These are phyloP conservation scores for Ceratobasidium sp. DNA, from an alignment of 1,284 basidiomycete species.

Conservation along the genomic window DNA sequence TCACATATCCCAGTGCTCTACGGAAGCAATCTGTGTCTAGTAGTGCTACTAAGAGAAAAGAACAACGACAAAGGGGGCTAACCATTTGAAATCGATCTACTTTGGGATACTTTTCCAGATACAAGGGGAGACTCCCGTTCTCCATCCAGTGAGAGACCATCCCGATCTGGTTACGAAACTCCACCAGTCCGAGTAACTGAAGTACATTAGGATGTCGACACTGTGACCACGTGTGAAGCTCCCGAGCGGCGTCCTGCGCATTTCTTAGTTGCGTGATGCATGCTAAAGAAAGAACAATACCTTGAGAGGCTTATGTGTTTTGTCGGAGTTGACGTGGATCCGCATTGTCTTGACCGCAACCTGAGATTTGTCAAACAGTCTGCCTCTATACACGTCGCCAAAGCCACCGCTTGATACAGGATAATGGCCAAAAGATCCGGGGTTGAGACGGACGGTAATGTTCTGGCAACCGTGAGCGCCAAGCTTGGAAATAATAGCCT, in stretches of 20 bases:
- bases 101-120: background rate
- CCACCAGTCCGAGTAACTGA: too few relatives aligned
- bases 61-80: too few relatives aligned
- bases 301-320: background rate
- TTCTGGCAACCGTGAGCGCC: background rate
- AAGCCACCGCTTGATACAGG: background rate
- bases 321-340: background rate
- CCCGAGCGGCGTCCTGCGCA: too few relatives aligned
- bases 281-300: background rate
- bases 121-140: background rate
- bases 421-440: background rate
- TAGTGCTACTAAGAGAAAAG: too few relatives aligned
- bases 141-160: background rate
- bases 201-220: too few relatives aligned
- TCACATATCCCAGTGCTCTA: too few relatives aligned
- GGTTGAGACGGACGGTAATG: background rate
- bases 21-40: too few relatives aligned
- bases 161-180: too few relatives aligned
- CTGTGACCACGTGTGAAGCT: too few relatives aligned
- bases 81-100: background rate
- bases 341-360: constrained; percentile 4
- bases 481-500: too few relatives aligned
- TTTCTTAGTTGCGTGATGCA: too few relatives aligned
- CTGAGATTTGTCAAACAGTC: background rate
- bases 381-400: background rate